phyloP scores from a whole-genome alignment of 208 protist species.

The Novymonas esmeraldas region DNA sequence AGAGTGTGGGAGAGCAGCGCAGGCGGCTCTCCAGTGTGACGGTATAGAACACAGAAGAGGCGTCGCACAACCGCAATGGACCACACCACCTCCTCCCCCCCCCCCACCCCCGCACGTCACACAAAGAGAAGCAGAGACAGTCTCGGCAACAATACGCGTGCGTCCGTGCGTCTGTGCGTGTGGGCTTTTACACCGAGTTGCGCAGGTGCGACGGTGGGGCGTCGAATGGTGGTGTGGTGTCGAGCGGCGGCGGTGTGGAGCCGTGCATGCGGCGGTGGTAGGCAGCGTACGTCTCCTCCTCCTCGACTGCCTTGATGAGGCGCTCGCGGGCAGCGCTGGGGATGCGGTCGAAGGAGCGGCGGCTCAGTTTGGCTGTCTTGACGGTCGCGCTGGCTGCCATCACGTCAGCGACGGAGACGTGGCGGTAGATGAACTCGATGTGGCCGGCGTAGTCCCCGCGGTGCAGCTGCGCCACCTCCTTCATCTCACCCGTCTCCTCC shows the following conservation, averaged over 20 bases:
- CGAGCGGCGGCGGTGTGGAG: constrained; percentile 33
- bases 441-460: constrained; percentile 63
- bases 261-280: constrained; percentile 50
- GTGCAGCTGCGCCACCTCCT: constrained; percentile 39
- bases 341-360: constrained; percentile 74
- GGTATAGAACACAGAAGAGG: background rate
- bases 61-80: too few species aligned
- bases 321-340: constrained; percentile 33
- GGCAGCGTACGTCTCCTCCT: constrained; percentile 46
- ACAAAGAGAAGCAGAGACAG: too few species aligned
- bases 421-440: constrained; percentile 76
- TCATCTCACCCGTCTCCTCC: constrained; percentile 27
- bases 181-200: constrained; percentile 21
- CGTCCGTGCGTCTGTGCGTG: too few species aligned
- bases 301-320: constrained; percentile 38
- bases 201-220: constrained; percentile 38
- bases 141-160: too few species aligned
- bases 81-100: too few species aligned
- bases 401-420: constrained; percentile 68
- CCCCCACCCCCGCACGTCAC: too few species aligned
- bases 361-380: constrained; percentile 68
- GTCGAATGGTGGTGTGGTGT: constrained; percentile 48
- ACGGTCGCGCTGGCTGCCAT: constrained; percentile 45
- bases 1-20: background rate
- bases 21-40: too few species aligned